Evolutionary conservation across 2,329 filamentous ascomycete species (phyloP), one percentile per base, ranked within the genome.

Genomic region (Xylaria sp.): DNA sequence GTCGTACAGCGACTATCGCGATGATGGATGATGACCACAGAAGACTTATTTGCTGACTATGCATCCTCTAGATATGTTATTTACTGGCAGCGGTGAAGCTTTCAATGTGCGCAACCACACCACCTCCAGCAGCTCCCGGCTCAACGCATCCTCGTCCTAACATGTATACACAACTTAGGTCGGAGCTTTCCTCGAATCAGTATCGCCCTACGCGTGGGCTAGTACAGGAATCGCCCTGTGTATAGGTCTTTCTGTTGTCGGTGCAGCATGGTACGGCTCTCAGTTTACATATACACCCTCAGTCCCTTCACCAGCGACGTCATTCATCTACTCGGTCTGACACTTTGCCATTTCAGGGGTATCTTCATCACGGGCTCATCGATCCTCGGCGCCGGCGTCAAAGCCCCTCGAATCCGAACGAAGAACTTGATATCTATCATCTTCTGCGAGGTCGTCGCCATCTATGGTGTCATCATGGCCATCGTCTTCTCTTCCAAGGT

Each of bases 351-450:
- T 51, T 31, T 66, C 78, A 98, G 96, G 96, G 96, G 97, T 78
- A 99, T 99, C 82, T 96, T 99, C 84, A 96, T 98, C 76, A 99
- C 96, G 41, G 97, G 97, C 76, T 97, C 94, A 68, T 97, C 96
- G 67, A 99, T 99, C 81, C 89, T 99, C 74, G 97, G 97, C 78
- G 96, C 93, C 76, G 96, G 96, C 85, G 96, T 99, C 79, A 95
- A 93, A 82, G 95, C 96, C 55, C 97, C 97, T 46, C 92, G 96
- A 77, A 99, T 99, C 84, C 93, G 96, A 81, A 99, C 96, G 73
- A 99, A 99, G 90, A 99, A 99, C 87, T 84, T 99, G 79, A 98
- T 99, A 81, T 98, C 95, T 78, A 99, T 99, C 83, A 98, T 99
- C 84, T 99, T 99, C 85, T 99, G 96, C 86, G 96, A 99, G 85